phyloP scores from a whole-genome alignment of 1,284 basidiomycete genomes.

The Ustilago lituana region DNA sequence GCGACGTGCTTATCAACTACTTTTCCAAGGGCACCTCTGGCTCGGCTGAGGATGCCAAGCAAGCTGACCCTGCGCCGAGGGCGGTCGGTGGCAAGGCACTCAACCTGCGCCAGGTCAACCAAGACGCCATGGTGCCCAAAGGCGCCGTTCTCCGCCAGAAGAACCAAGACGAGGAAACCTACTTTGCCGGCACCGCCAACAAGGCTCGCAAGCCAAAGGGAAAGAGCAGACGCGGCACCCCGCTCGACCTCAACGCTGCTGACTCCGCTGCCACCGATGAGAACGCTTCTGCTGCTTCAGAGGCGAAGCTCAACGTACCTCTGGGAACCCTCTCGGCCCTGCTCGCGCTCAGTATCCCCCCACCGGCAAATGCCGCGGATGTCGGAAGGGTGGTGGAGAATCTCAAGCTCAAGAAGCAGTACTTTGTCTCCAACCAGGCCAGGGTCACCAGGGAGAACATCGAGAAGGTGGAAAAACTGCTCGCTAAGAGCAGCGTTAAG shows the following conservation, averaged over 20 bases:
- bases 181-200: constrained; percentile 85
- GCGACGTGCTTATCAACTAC: constrained; percentile 89
- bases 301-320: constrained; percentile 77
- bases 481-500: constrained; percentile 42
- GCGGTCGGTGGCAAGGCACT: constrained; percentile 75
- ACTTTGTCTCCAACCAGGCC: constrained; percentile 80
- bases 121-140: constrained; percentile 71
- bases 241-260: constrained; percentile 37
- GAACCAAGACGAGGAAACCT: constrained; percentile 77
- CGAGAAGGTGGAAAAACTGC: constrained; percentile 59
- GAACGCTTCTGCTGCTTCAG: constrained; percentile 57
- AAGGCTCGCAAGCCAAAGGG: constrained; percentile 73
- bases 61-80: constrained; percentile 21
- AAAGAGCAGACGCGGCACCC: constrained; percentile 42
- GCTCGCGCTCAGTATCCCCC: constrained; percentile 86
- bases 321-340: constrained; percentile 87
- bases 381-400: constrained; percentile 86
- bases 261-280: constrained; percentile 21
- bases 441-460: constrained; percentile 69
- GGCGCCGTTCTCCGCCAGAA: constrained; percentile 81
- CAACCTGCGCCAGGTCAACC: constrained; percentile 85
- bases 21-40: constrained; percentile 72
- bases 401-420: constrained; percentile 91
- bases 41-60: constrained; percentile 39
- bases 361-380: constrained; percentile 81